Conservation (phyloP, 1,284 basidiomycete genomes). For the Marasmius fiardii region DNA sequence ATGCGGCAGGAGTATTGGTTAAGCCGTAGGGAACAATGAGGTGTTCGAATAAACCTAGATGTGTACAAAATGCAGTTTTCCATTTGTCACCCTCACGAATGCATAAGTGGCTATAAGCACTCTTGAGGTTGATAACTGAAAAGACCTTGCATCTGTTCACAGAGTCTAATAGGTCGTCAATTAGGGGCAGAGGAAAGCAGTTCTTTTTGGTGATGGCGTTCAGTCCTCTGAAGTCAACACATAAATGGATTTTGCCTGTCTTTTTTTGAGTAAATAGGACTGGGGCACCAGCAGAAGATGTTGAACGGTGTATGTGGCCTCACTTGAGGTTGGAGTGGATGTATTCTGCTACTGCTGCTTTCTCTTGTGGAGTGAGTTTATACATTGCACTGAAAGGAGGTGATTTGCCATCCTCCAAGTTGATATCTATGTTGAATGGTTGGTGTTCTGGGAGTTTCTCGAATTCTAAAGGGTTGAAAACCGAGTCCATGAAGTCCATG, state of each 20-base stretch:
- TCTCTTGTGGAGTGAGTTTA: conserved; percentile 13
- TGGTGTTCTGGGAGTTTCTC: conserved; percentile 4
- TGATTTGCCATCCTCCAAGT: conserved; percentile 7
- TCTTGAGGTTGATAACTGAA: conserved; percentile 23
- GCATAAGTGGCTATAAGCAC: conserved; percentile 19
- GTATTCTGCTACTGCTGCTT: conserved; percentile 7
- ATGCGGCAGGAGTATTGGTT: conserved; percentile 31
- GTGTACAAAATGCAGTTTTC: conserved; percentile 29
- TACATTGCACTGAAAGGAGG: conserved; percentile 10
- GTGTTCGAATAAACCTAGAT: conserved; percentile 26
- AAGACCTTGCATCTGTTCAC: conserved; percentile 18
- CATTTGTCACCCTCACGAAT: conserved; percentile 19
- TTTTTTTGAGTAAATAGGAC: conserved; percentile 11
- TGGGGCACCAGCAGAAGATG: conserved; percentile 18
- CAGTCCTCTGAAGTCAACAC: conserved; percentile 7
- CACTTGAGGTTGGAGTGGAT: conserved; percentile 2
- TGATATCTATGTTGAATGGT: conserved; percentile 7
- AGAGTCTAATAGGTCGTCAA: conserved; percentile 22
- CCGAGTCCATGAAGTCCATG: not conserved
- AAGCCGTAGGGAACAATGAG: conserved; percentile 32
- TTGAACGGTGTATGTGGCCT: conserved; percentile 16
- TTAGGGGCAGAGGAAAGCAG: conserved; percentile 18
- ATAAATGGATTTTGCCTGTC: conserved; percentile 6
- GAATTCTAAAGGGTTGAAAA: conserved; percentile 7
- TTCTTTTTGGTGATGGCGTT: not conserved